Evolutionary conservation across 2,329 filamentous ascomycete species (phyloP), one percentile per base, ranked within the genome.

Genomic region (Dactylellina parvicollis): DNA sequence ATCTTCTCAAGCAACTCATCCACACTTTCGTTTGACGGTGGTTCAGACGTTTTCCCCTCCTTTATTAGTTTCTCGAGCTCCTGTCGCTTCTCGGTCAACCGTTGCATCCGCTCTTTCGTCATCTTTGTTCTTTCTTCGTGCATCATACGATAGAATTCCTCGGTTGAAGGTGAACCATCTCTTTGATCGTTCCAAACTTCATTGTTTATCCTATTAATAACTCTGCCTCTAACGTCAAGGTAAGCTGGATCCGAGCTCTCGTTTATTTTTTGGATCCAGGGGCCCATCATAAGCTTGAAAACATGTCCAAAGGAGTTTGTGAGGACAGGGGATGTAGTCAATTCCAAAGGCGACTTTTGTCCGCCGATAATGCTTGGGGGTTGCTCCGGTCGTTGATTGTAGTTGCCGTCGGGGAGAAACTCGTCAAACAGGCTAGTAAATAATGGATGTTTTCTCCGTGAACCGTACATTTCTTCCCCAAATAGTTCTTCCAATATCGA

Each of bases 381-480:
- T n/a, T 52, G 60, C n/a, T 57, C 40, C 28, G 50, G 46, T 34
- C 69, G 60, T 32, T 50, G 22, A 16, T 59, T 56, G 20, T 65
- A 73, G 24, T 32, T 34, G 4, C 61, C 69, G 36, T 73, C 69
- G 14, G 69, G 69, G 14, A 73, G 50, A 28, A 73, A 73, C 36
- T 73, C 69, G n/a, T 73, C 69, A 38, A 73, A 73, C 8, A 73
- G 22, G n/a, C 54, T 65, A 14, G 69, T 65, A 47, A 73, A 66
- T 22, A 73, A 20, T 5, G 69, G 69, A 16, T 61, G 54, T 14
- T 47, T 74, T 28, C 69, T 28, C 30, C 56, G 60, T 12, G 69
- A 59, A 4, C 69, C 69, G 32, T 66, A 74, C 69, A 74, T 74
- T 22, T 61, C 60, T 36, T 74, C 69, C 18, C 69, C 69, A 10